Evolutionary conservation across 2,329 filamentous ascomycete species (phyloP).

Genomic region (Cladosporium sp.): DNA sequence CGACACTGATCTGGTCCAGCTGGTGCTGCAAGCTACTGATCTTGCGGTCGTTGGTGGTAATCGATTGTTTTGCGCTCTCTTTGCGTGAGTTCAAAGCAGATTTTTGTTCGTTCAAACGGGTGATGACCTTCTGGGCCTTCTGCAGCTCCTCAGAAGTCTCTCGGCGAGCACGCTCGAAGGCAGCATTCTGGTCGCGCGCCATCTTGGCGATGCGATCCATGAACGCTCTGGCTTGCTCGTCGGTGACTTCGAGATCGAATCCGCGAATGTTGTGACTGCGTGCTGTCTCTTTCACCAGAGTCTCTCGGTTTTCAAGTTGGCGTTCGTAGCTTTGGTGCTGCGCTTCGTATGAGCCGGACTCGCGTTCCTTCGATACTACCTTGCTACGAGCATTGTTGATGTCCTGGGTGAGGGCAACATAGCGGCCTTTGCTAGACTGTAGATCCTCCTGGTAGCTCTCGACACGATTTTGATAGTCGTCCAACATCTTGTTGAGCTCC

Average conservation of each 20-base stretch:
- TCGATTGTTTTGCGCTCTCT: constrained; percentile 70
- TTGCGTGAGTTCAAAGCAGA: constrained; percentile 74
- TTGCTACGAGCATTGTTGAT: constrained; percentile 50
- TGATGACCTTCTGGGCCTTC: constrained; percentile 70
- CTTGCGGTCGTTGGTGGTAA: constrained; percentile 72
- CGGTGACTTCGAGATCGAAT: constrained; percentile 76
- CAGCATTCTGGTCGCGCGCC: constrained; percentile 74
- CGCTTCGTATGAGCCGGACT: constrained; percentile 77
- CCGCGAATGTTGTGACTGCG: constrained; percentile 77
- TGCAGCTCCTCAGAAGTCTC: constrained; percentile 75
- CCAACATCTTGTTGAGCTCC: constrained; percentile 69
- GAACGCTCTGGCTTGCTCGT: constrained; percentile 73
- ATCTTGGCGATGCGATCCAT: constrained; percentile 75
- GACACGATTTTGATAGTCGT: constrained; percentile 77
- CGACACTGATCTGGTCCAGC: constrained; percentile 72
- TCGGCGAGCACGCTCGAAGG: constrained; percentile 72
- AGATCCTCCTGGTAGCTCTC: constrained; percentile 61
- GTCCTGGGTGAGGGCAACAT: constrained; percentile 61
- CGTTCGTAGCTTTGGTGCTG: constrained; percentile 85
- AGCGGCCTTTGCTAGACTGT: constrained; percentile 63
- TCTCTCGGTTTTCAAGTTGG: constrained; percentile 70
- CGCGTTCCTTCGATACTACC: constrained; percentile 54
- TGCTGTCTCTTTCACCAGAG: constrained; percentile 77
- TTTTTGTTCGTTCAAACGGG: constrained; percentile 72
- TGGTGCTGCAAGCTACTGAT: constrained; percentile 66